Evolutionary conservation across 768 basidiomycete genomes (phyloP).

Genomic region (Tulasnella sp.): DNA sequence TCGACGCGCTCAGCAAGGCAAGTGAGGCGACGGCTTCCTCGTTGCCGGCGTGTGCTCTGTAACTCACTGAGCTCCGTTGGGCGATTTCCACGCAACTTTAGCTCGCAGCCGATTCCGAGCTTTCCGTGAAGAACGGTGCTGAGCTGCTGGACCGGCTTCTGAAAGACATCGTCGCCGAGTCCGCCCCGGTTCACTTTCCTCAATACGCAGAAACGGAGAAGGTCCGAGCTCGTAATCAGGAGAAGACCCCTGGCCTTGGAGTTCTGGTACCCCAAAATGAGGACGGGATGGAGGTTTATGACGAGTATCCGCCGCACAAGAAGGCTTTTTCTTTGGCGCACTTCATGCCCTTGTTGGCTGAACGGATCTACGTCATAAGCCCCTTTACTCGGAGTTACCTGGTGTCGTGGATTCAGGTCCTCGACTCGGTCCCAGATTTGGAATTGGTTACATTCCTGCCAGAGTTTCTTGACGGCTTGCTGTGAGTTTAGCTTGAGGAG

Average conservation of each 20-base stretch:
- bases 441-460: constrained; percentile 94
- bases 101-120: constrained; percentile 94
- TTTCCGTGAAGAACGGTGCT: constrained; percentile 97
- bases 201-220: constrained; percentile 81
- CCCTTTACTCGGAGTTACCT: constrained; percentile 95
- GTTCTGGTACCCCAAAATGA: constrained; percentile 67
- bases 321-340: constrained; percentile 92
- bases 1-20: constrained; percentile 96
- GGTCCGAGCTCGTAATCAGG: constrained; percentile 54
- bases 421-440: constrained; percentile 95
- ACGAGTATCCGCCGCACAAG: constrained; percentile 49
- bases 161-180: constrained; percentile 97
- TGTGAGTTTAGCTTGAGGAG: constrained; percentile 59
- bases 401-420: constrained; percentile 94
- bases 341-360: constrained; percentile 91
- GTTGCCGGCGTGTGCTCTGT: neutral
- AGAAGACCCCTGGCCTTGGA: constrained; percentile 50
- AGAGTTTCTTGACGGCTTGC: constrained; percentile 88
- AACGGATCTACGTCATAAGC: constrained; percentile 92
- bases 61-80: neutral
- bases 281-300: constrained; percentile 47
- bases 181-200: constrained; percentile 92
- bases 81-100: constrained; percentile 43
- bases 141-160: constrained; percentile 95
- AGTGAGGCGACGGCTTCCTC: neutral